phyloP scores from a whole-genome alignment of 1,284 basidiomycete species.

The Violaceomyces palustris region DNA sequence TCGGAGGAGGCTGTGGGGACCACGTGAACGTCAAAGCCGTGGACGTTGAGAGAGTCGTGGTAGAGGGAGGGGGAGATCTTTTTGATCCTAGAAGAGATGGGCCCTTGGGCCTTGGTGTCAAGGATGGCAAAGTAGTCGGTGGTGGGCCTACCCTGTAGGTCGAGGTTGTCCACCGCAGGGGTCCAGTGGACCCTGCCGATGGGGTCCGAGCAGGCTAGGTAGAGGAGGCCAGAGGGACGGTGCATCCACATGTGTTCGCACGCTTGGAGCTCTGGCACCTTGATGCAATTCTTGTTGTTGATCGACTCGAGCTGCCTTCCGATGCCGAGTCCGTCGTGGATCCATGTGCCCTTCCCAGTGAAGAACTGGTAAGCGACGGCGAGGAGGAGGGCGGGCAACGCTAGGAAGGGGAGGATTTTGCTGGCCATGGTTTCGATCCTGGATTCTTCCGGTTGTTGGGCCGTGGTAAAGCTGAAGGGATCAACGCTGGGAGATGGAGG shows the following conservation, averaged over 20 bases:
- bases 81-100: conserved; percentile 55
- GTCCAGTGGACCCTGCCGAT: conserved; percentile 60
- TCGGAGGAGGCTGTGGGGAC: conserved; percentile 13
- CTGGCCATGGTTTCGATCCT: too few relatives aligned
- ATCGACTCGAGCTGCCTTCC: conserved; percentile 17
- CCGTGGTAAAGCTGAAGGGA: too few relatives aligned
- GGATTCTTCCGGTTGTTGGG: too few relatives aligned
- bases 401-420: conserved; percentile 15
- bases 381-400: conserved; percentile 14
- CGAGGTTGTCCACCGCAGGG: conserved; percentile 53
- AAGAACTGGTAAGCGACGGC: conserved; percentile 25
- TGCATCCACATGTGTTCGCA: conserved; percentile 46
- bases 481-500: too few relatives aligned
- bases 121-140: conserved; percentile 58
- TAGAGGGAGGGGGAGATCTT: conserved; percentile 58
- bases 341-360: conserved; percentile 16
- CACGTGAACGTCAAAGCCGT: conserved; percentile 65
- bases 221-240: conserved; percentile 59
- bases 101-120: conserved; percentile 61
- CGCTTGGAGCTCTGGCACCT: conserved; percentile 22
- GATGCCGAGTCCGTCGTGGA: conserved; percentile 23
- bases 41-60: conserved; percentile 57
- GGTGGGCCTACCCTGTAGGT: conserved; percentile 40
- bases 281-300: conserved; percentile 14
- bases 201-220: conserved; percentile 65